Percentiles rank a stretch among this genome's conserved stretches.
Conservation (phyloP, 805 yeast genomes). For the Candida ipomoeae region DNA sequence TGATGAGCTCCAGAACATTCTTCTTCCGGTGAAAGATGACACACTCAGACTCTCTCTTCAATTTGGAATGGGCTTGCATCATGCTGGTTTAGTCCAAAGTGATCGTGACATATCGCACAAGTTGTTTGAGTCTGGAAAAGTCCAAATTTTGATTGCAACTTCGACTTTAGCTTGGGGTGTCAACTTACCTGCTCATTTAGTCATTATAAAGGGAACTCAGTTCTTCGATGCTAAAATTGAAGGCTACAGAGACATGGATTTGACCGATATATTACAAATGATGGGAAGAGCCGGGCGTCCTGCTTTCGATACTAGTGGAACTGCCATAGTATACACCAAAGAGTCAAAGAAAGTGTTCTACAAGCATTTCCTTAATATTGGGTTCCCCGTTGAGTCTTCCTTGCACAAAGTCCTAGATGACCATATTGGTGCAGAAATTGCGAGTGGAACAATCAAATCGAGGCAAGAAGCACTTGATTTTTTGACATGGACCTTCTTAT, state of each 20-base stretch:
- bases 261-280: conserved; percentile 78
- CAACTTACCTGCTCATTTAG: conserved; percentile 47
- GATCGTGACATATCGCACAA: conserved; percentile 70
- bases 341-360: conserved; percentile 71
- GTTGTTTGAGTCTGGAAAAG: conserved; percentile 63
- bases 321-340: conserved; percentile 63
- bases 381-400: conserved; percentile 80
- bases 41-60: conserved; percentile 70
- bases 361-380: conserved; percentile 72
- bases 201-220: conserved; percentile 68
- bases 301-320: conserved; percentile 74
- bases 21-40: conserved; percentile 70
- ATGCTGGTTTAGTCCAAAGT: conserved; percentile 73
- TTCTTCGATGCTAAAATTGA: conserved; percentile 46
- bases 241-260: conserved; percentile 66
- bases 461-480: conserved; percentile 72
- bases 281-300: conserved; percentile 87
- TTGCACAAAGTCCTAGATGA: conserved; percentile 72
- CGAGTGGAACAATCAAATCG: conserved; percentile 61
- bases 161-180: conserved; percentile 87
- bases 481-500: conserved; percentile 71
- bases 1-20: conserved; percentile 48
- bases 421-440: conserved; percentile 78
- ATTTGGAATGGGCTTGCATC: conserved; percentile 72
- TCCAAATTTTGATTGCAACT: conserved; percentile 72